phyloP scores from a whole-genome alignment of 2,329 filamentous ascomycete genomes.

The Aspergillus carbonarius region DNA sequence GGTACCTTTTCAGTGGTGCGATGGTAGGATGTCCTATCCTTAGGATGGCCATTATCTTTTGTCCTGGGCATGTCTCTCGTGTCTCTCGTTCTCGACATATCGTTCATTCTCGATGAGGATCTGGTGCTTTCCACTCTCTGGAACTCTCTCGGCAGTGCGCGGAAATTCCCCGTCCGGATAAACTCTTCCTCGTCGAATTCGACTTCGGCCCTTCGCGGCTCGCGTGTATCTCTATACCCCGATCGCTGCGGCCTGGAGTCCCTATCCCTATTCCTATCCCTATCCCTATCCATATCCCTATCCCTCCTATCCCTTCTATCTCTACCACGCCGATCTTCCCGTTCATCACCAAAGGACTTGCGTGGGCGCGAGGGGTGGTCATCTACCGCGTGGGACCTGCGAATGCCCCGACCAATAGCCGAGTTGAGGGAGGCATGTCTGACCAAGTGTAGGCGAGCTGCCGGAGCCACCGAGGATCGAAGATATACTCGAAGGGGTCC shows the following conservation, averaged over 20 bases:
- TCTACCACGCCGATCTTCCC: not conserved
- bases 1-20: constrained; percentile 21
- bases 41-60: not conserved
- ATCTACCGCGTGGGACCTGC: constrained; percentile 39
- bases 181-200: constrained; percentile 33
- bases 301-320: too few species aligned
- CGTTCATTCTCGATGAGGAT: not conserved
- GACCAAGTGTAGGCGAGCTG: constrained; percentile 18
- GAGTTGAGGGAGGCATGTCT: constrained; percentile 62
- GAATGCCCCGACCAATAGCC: constrained; percentile 67
- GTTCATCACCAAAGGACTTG: not conserved
- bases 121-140: constrained; percentile 9
- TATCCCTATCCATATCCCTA: not conserved
- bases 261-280: too few species aligned
- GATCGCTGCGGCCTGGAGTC: not conserved
- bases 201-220: not conserved
- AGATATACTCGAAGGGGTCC: constrained; percentile 14
- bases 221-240: not conserved
- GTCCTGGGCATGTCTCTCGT: not conserved
- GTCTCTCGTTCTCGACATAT: not conserved
- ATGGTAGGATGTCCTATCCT: not conserved
- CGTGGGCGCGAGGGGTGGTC: too few species aligned
- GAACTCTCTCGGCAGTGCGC: constrained; percentile 23
- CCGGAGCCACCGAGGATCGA: constrained; percentile 10
- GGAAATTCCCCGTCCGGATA: constrained; percentile 32